phyloP scores from a whole-genome alignment of 2,329 filamentous ascomycete genomes.

The Mariannaea elegans region DNA sequence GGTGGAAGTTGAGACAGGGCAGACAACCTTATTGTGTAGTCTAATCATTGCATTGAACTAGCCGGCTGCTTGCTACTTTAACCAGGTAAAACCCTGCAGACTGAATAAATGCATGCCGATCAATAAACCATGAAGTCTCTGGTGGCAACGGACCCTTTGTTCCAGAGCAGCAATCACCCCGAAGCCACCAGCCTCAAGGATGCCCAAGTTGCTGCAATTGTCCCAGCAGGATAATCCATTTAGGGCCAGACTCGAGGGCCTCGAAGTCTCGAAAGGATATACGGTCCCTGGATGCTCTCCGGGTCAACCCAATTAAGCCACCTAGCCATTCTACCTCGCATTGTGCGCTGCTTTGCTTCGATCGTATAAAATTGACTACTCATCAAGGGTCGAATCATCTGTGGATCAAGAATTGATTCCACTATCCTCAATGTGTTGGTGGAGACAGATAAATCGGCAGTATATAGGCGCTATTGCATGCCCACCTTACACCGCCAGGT shows the following conservation, averaged over 20 bases:
- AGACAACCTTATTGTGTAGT: neutral
- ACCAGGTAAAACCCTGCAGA: neutral
- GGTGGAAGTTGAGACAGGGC: neutral
- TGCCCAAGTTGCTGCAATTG: neutral
- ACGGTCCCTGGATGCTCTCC: no score
- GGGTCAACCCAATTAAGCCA: no score
- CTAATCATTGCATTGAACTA: neutral
- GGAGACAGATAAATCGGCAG: no score
- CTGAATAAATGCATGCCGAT: neutral
- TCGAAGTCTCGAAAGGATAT: no score
- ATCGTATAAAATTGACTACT: no score
- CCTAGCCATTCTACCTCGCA: no score
- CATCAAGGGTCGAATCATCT: neutral
- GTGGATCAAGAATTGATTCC: neutral
- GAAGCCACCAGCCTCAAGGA: neutral
- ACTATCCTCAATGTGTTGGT: neutral
- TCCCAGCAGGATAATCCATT: neutral
- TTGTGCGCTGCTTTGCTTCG: no score
- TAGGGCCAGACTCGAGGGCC: neutral
- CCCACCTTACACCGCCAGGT: neutral
- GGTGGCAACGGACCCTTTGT: neutral
- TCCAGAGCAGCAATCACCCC: neutral
- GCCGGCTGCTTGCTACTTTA: no score
- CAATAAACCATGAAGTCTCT: neutral
- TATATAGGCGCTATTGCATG: neutral